Evolutionary conservation across 306 rosid genomes (phyloP).

Genomic region (Chamaecrista fasciculata): DNA sequence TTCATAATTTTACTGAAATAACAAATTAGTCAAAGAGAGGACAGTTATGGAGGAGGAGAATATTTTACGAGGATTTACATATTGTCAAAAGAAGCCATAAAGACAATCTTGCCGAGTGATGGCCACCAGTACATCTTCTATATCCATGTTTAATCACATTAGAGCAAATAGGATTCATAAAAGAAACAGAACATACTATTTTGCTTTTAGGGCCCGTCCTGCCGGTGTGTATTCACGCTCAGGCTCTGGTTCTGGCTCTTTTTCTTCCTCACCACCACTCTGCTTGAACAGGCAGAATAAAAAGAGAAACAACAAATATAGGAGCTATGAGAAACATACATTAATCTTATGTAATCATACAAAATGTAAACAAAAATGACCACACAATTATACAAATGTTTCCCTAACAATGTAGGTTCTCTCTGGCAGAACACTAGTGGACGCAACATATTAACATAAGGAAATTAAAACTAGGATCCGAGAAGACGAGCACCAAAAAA

Average conservation of each 20-base stretch:
- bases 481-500: too few relatives aligned
- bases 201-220: slow-evolving; percentile 85
- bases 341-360: not conserved
- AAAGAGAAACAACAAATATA: slow-evolving; percentile 15
- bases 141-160: slow-evolving; percentile 17
- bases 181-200: slow-evolving; percentile 61
- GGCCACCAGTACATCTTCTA: not conserved
- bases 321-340: not conserved
- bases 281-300: slow-evolving; percentile 44
- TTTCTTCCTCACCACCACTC: slow-evolving; percentile 85
- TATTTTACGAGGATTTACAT: not conserved
- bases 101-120: not conserved
- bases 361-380: not conserved
- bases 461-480: not conserved
- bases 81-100: slow-evolving; percentile 9
- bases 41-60: not conserved
- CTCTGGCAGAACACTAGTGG: not conserved
- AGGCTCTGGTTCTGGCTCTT: slow-evolving; percentile 83
- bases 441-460: not conserved
- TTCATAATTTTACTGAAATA: not conserved
- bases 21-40: not conserved
- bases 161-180: not conserved
- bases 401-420: not conserved
- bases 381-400: not conserved
- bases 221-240: slow-evolving; percentile 95